Conservation (phyloP, 192 early-diverging fungal genomes). For the Coemansia umbellata region DNA sequence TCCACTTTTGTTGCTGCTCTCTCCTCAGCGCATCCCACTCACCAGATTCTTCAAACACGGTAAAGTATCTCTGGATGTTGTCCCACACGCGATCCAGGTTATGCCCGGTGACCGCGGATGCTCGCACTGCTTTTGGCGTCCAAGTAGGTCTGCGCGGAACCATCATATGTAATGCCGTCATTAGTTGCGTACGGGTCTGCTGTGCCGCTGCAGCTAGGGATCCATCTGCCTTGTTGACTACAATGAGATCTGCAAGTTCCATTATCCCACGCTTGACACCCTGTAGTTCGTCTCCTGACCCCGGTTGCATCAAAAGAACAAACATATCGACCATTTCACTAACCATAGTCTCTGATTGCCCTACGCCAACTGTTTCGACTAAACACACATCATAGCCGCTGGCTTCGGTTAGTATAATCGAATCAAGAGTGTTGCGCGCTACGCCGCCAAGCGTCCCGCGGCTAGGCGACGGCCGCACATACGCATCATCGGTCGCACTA, state of each 20-base stretch:
- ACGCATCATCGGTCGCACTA: constrained; percentile 59
- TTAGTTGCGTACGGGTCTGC: constrained; percentile 58
- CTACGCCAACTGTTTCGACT: constrained; percentile 84
- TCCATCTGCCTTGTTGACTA: constrained; percentile 83
- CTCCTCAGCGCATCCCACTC: constrained; percentile 33
- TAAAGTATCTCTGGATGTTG: constrained; percentile 19
- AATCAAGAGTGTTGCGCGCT: constrained; percentile 77
- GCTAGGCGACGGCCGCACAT: constrained; percentile 74
- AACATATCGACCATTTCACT: constrained; percentile 88
- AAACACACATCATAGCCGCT: constrained; percentile 74
- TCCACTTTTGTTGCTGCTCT: constrained; percentile 35
- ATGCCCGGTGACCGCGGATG: constrained; percentile 33
- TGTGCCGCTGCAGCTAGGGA: constrained; percentile 58
- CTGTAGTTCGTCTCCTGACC: constrained; percentile 84
- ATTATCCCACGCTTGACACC: constrained; percentile 88
- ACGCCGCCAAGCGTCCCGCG: constrained; percentile 73
- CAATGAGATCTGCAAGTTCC: constrained; percentile 75
- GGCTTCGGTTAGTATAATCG: constrained; percentile 76
- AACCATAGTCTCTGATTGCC: constrained; percentile 84
- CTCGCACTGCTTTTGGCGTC: constrained; percentile 32
- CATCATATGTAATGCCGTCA: constrained; percentile 31
- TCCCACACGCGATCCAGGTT: constrained; percentile 40
- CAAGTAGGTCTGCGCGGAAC: constrained; percentile 19
- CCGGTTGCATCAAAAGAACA: constrained; percentile 72
- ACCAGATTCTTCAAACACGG: constrained; percentile 9